Evolutionary conservation across 345 rosid species (phyloP), one percentile per base, ranked within the genome.

Genomic region (Adansonia digitata): DNA sequence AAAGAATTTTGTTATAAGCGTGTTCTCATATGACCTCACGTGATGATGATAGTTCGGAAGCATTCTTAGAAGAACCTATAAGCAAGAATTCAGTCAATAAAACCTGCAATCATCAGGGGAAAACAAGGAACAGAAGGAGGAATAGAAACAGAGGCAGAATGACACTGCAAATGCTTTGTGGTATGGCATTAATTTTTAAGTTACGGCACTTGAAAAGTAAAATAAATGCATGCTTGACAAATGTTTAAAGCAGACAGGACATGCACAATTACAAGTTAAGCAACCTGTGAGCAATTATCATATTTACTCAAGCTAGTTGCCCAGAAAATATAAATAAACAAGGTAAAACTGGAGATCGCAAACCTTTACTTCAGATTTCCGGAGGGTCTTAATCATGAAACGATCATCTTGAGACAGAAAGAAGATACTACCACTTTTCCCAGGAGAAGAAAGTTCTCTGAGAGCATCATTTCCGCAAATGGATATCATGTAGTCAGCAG

Each of bases 401-500:
- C 92, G 89, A 71, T 95, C 99, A 75, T 95, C 99, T 80, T 92
- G 99, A 74, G 99, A 95, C 80, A 95, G 73, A 84, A 95, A 91
- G 81, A 95, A 93, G 61, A 95, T 93, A 75, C 98, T 95, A 42
- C 98, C 99, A 39, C 99, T 93, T 81, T 95, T 95, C 55, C 99
- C 99, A 49, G 99, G 99, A 59, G 99, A 95, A 82, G 98, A 95
- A 81, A 95, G 98, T 78, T 93, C 98, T 75, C 98, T 84, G 56
- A 95, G 93, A 75, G 96, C 93, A 88, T 92, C 99, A 74, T 93
- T 95, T 71, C 98, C 99, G 74, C 99, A 95, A 77, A 95, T 95
- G 53, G 98, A 95, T 88, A 95, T 93, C 99, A 95, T 95, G 80
- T 93, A 93, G 82, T 95, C 99, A 74, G 97, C 99, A 46, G 99